phyloP scores from a whole-genome alignment of 1,284 basidiomycete species.

The Entoloma clypeatum region DNA sequence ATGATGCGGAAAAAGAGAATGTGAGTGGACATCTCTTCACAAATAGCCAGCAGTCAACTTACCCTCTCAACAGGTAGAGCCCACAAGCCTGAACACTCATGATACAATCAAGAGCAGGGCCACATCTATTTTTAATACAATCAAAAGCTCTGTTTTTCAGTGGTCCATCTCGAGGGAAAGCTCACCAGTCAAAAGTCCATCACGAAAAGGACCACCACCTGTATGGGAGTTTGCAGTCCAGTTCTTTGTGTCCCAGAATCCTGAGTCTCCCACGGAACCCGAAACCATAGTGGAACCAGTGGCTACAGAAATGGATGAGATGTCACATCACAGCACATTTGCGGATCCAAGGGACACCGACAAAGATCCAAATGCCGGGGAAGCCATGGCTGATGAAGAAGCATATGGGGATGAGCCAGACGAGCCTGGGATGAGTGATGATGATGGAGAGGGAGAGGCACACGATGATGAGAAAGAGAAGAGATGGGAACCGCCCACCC shows the following conservation, averaged over 20 bases:
- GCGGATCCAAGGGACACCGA: not conserved
- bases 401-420: no score
- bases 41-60: not conserved
- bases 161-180: conserved; percentile 1
- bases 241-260: conserved; percentile 1
- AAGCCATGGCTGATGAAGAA: no score
- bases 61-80: not conserved
- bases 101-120: conserved; percentile 1
- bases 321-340: not conserved
- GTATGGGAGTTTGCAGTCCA: conserved; percentile 1
- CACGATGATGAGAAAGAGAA: conserved; percentile 4
- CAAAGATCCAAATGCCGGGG: conserved; percentile 1
- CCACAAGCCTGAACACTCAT: not conserved
- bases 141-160: conserved; percentile 2
- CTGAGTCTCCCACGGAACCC: no score
- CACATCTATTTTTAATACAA: conserved; percentile 4
- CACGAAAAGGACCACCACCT: conserved; percentile 1
- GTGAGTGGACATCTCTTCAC: not conserved
- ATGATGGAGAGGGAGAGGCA: not conserved
- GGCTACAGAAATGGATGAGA: not conserved
- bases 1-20: conserved; percentile 1
- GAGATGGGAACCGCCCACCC: not conserved
- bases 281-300: no score
- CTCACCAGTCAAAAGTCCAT: conserved; percentile 1
- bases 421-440: not conserved